Percentiles rank a stretch among this genome's conserved stretches.
Conservation (phyloP, 805 yeast genomes). For the Metschnikowia gelsemii region DNA sequence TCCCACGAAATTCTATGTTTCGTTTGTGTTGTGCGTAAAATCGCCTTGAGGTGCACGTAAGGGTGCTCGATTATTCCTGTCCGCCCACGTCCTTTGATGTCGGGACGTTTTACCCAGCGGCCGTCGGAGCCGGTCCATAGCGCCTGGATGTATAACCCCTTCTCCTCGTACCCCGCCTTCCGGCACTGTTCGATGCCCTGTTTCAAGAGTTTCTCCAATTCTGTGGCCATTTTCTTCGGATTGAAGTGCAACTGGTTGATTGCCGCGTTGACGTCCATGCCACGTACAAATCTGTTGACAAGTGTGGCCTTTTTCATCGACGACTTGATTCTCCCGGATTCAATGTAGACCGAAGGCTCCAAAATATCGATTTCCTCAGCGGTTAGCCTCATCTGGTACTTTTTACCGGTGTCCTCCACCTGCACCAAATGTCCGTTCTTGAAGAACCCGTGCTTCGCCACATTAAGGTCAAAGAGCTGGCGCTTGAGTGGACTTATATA, state of each 20-base stretch:
- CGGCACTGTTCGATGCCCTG: constrained; percentile 71
- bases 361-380: constrained; percentile 69
- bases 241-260: constrained; percentile 91
- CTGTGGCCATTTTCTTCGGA: constrained; percentile 74
- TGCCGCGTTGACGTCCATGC: constrained; percentile 70
- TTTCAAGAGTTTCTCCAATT: constrained; percentile 71
- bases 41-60: constrained; percentile 76
- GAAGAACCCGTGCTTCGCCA: constrained; percentile 63
- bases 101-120: constrained; percentile 63
- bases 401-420: constrained; percentile 41
- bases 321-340: constrained; percentile 81
- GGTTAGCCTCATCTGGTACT: constrained; percentile 56
- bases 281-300: constrained; percentile 73
- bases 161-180: constrained; percentile 54
- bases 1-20: constrained; percentile 61
- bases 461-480: constrained; percentile 59
- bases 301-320: constrained; percentile 84
- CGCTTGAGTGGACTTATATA: constrained; percentile 72
- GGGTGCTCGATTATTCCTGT: constrained; percentile 75
- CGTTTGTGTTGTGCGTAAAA: constrained; percentile 69
- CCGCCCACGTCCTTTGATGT: constrained; percentile 88
- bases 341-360: constrained; percentile 84
- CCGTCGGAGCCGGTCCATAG: constrained; percentile 95
- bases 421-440: constrained; percentile 55
- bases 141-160: constrained; percentile 68